These are phyloP conservation scores for Cordyceps militaris DNA, from an alignment of 2,329 filamentous ascomycete genomes.

Conservation along the genomic window DNA sequence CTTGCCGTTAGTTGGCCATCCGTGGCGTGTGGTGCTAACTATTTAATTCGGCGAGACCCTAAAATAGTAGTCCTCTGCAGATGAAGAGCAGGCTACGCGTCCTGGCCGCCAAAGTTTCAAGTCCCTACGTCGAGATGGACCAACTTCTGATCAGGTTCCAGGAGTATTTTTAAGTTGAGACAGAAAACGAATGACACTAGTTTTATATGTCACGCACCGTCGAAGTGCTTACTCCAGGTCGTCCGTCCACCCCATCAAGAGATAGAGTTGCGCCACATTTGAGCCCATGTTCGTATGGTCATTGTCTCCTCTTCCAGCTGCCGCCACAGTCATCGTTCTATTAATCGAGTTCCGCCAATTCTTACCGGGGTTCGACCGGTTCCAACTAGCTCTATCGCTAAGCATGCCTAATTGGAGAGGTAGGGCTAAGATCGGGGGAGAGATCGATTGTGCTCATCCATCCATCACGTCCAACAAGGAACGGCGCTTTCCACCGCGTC, in stretches of 20 bases:
- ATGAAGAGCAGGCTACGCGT: background rate
- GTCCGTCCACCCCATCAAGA: background rate
- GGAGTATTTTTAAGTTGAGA: background rate
- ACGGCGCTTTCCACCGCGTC: background rate
- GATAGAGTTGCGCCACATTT: constrained; percentile 7
- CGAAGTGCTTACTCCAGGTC: too few relatives aligned
- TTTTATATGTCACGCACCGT: too few relatives aligned
- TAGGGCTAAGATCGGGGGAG: background rate
- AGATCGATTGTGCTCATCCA: background rate
- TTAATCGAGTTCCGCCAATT: background rate
- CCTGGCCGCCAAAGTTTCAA: background rate
- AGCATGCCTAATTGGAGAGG: background rate
- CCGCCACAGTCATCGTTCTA: background rate
- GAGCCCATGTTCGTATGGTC: background rate
- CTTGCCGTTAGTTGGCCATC: background rate
- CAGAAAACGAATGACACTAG: too few relatives aligned
- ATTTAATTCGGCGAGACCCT: background rate
- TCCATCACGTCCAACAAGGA: too few relatives aligned
- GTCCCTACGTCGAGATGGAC: background rate
- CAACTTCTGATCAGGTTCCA: background rate
- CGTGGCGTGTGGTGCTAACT: background rate
- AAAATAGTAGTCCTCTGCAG: background rate
- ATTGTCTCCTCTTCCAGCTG: background rate
- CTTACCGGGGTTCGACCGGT: background rate
- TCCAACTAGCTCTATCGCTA: background rate